A percentile compares a stretch with the other conserved stretches of the same genome.
These are phyloP conservation scores for Juncus inflexus DNA, from an alignment of 176 grass and related monocot species.

Conservation along the genomic window DNA sequence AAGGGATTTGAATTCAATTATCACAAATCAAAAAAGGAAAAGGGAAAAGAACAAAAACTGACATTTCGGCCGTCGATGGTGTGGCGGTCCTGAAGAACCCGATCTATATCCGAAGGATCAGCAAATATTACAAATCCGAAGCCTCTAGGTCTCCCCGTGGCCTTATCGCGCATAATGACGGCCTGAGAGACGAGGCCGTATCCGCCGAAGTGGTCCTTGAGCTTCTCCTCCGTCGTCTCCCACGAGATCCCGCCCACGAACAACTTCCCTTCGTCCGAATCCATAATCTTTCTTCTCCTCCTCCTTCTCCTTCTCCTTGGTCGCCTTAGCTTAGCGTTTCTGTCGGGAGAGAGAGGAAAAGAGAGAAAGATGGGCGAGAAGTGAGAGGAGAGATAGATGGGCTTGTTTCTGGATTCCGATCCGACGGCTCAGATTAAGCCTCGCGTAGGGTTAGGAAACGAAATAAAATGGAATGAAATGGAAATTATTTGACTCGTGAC, in stretches of 20 bases:
- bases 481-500: too few relatives aligned
- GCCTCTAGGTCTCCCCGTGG: conserved; percentile 83
- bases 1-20: too few relatives aligned
- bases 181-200: conserved; percentile 81
- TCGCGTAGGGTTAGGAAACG: conserved; percentile 10
- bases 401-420: conserved; percentile 15
- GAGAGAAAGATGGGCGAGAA: not conserved
- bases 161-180: conserved; percentile 91
- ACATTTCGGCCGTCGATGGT: conserved; percentile 90
- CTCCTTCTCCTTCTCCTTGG: conserved; percentile 23
- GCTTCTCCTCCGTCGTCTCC: conserved; percentile 96
- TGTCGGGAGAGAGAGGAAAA: not conserved
- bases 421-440: conserved; percentile 1
- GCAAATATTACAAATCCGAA: conserved; percentile 94
- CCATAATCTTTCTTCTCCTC: conserved; percentile 46
- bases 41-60: not conserved
- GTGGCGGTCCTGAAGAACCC: conserved; percentile 78
- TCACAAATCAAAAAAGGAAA: not conserved
- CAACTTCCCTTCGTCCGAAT: conserved; percentile 96
- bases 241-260: conserved; percentile 99
- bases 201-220: conserved; percentile 75
- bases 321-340: conserved; percentile 15
- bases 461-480: too few relatives aligned
- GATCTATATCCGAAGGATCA: conserved; percentile 73
- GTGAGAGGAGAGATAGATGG: conserved; percentile 5